Base-by-base conservation (phyloP, 2,329 filamentous ascomycete genomes). In the Aspergillus vadensis region DNA sequence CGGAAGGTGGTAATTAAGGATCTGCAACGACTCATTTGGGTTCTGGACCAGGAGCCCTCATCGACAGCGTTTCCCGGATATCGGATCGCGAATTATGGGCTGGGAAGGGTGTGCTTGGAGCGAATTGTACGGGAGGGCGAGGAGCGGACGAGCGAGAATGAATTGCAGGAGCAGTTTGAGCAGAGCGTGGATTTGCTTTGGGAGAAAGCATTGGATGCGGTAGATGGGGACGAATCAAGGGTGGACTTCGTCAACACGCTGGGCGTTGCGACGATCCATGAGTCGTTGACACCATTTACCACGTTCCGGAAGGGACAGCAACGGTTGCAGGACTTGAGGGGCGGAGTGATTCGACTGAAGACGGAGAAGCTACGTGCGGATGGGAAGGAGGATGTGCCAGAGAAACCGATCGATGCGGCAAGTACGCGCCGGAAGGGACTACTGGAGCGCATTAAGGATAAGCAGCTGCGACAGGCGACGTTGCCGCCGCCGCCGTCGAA, bases 371-470 rank as follows among this genome's bases (percentile, higher is more conserved):
- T 71, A 51, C 68, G 70, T 57, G 61, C 62, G 15, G 63, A 71
- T 36, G 61, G 54, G 3, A 64, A 69, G 21, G 55, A 67, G 1
- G 58, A 68, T 3, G 52, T 60, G 19, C 57, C 63, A 3, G 56
- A 51, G 5, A 72, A 70, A 69, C 74, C 62, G 51, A 68, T 61
- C 49, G 72, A 63, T 55, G 70, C 64, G 38, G 72, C 70, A 7
- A 65, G 57, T 25, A 70, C 72, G 44, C 77, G 78, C 17, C 74
- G 76, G 54, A 87, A 89, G 79, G 86, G 85, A 56, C 85, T 96
- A 23, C 82, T 95, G 59, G 90, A 93, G 73, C 88, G 90, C 52
- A 85, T 96, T 64, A 88, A 89, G 64, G 81, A 84, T 57, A 94
- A 94, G 79, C 85, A 90, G 66, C 75, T 66, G 38, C 72, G 69